Conservation (phyloP, 1,284 basidiomycete genomes). For the Pseudozyma sp. region DNA sequence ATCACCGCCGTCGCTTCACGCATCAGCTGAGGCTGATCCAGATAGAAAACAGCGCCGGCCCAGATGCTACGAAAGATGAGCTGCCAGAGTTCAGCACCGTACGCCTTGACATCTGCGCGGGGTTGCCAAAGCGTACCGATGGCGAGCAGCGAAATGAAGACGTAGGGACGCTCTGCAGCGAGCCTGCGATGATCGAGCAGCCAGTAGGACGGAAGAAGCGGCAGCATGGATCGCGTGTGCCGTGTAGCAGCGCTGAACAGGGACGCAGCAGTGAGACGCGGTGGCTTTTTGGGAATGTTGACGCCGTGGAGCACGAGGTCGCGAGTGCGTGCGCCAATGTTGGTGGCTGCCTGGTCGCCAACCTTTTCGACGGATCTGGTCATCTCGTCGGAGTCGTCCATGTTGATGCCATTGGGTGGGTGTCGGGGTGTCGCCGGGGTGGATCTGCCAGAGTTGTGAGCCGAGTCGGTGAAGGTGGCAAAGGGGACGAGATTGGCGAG, state of each 20-base stretch:
- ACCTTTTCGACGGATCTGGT: constrained; percentile 42
- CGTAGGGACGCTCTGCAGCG: constrained; percentile 38
- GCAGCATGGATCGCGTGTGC: constrained; percentile 33
- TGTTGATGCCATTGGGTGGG: constrained; percentile 7
- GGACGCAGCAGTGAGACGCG: constrained; percentile 40
- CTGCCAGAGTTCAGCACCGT: constrained; percentile 49
- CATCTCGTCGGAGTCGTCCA: constrained; percentile 47
- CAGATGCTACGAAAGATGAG: constrained; percentile 50
- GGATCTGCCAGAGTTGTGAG: constrained; percentile 38
- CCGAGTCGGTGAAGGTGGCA: constrained; percentile 40
- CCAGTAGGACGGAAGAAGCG: constrained; percentile 41
- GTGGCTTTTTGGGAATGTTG: constrained; percentile 53
- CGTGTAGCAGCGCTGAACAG: constrained; percentile 45
- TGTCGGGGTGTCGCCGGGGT: constrained; percentile 38
- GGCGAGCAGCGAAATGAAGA: constrained; percentile 38
- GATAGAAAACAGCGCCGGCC: constrained; percentile 47
- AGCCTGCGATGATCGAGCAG: constrained; percentile 40
- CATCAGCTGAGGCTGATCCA: constrained; percentile 44
- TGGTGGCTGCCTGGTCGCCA: constrained; percentile 45
- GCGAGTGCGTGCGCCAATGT: constrained; percentile 43
- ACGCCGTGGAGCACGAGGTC: constrained; percentile 51
- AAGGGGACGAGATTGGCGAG: constrained; percentile 32
- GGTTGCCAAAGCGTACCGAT: constrained; percentile 48
- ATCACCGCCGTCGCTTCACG: constrained; percentile 40
- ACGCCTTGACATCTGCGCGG: constrained; percentile 41